A percentile compares a stretch with the other conserved stretches of the same genome.
Conservation (phyloP, 805 yeast genomes). For the Wickerhamiella shivajii region DNA sequence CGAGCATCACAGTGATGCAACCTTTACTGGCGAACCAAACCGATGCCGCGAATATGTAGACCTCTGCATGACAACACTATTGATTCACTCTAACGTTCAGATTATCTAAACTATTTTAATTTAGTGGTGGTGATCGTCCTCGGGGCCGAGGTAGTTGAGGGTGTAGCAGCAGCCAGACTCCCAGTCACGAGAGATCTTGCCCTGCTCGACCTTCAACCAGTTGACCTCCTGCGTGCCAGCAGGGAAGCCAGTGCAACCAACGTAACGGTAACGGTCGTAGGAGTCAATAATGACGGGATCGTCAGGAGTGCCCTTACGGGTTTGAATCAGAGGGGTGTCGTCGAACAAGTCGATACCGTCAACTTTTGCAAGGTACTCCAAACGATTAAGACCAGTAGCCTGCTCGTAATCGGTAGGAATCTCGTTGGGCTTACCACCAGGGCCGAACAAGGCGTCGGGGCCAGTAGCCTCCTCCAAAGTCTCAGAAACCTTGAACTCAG, state of each 20-base stretch:
- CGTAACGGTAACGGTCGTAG: constrained; percentile 83
- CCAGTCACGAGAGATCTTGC: constrained; percentile 88
- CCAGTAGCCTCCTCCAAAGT: constrained; percentile 64
- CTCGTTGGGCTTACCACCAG: constrained; percentile 56
- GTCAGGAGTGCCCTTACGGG: constrained; percentile 78
- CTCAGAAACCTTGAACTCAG: constrained; percentile 15
- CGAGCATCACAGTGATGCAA: too few relatives aligned
- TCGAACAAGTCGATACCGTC: constrained; percentile 90
- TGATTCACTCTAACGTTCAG: too few relatives aligned
- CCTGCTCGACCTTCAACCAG: constrained; percentile 84
- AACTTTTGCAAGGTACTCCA: constrained; percentile 82
- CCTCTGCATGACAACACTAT: too few relatives aligned
- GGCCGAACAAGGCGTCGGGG: constrained; percentile 66
- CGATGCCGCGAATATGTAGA: too few relatives aligned
- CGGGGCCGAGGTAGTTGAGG: constrained; percentile 72
- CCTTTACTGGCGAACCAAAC: too few relatives aligned
- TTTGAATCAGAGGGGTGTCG: constrained; percentile 69
- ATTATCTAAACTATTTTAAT: not conserved
- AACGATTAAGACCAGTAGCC: constrained; percentile 96
- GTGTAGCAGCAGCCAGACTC: constrained; percentile 95
- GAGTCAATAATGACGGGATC: constrained; percentile 86
- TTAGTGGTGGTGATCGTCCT: constrained; percentile 30
- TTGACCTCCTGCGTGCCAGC: constrained; percentile 79
- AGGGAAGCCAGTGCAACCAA: constrained; percentile 95
- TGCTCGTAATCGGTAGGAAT: constrained; percentile 92